phyloP scores from a whole-genome alignment of 805 yeast species.

The Nakazawaea molendinolei region DNA sequence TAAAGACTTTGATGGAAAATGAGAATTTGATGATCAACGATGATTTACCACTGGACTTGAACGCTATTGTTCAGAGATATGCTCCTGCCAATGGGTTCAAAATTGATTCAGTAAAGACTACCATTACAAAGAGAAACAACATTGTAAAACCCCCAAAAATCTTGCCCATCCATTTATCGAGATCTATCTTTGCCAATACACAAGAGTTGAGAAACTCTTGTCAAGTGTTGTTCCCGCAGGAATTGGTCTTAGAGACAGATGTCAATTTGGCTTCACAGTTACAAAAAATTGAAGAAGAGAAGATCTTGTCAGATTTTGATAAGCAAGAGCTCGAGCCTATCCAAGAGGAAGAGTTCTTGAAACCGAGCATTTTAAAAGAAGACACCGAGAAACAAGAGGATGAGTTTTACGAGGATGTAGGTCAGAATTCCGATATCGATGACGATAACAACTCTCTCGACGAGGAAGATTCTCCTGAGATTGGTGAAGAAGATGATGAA shows the following conservation, averaged over 20 bases:
- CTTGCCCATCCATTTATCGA: slow-evolving; percentile 74
- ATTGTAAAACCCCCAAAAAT: slow-evolving; percentile 64
- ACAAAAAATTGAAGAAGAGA: slow-evolving; percentile 7
- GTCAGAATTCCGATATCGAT: slow-evolving; percentile 17
- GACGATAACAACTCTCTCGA: slow-evolving; percentile 13
- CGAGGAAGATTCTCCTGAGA: slow-evolving; percentile 16
- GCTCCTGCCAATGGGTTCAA: slow-evolving; percentile 32
- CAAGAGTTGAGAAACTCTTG: slow-evolving; percentile 70
- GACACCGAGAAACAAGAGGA: slow-evolving; percentile 18
- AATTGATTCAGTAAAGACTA: slow-evolving; percentile 44
- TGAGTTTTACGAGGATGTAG: slow-evolving; percentile 18
- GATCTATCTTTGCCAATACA: slow-evolving; percentile 71
- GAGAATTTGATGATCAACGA: slow-evolving; percentile 49
- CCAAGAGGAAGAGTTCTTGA: slow-evolving; percentile 6
- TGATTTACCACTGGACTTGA: slow-evolving; percentile 49
- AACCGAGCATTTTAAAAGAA: slow-evolving; percentile 12
- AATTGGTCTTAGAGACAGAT: slow-evolving; percentile 41
- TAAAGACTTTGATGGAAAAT: slow-evolving; percentile 29
- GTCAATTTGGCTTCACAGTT: slow-evolving; percentile 20
- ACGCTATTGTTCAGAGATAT: slow-evolving; percentile 40
- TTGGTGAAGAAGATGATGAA: slow-evolving; percentile 12
- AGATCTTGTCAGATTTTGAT: slow-evolving; percentile 29
- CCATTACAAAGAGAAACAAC: slow-evolving; percentile 59
- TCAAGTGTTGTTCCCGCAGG: slow-evolving; percentile 58
- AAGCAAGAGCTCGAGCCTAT: slow-evolving; percentile 23